Evolutionary conservation across 1,284 basidiomycete species (phyloP).

Genomic region (Omphalotus olearius): DNA sequence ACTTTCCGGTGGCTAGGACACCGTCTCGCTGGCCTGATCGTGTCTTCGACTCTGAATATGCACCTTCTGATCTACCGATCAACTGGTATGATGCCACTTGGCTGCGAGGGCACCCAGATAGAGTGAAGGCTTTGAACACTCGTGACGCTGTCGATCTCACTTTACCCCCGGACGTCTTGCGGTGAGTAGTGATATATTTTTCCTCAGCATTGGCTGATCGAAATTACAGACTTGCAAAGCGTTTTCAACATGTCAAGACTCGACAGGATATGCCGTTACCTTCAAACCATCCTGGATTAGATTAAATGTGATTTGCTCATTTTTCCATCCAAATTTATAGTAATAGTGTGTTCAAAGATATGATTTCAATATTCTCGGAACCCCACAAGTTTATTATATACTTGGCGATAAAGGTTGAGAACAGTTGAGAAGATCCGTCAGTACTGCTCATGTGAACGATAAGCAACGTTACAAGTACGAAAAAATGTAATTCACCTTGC

Average conservation of each 20-base stretch:
- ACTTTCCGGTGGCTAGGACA: background rate
- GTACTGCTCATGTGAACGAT: too few relatives aligned
- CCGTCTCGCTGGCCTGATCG: background rate
- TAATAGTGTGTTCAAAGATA: too few relatives aligned
- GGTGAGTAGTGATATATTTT: too few relatives aligned
- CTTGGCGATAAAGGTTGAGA: background rate
- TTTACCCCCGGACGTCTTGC: background rate
- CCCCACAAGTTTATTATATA: background rate
- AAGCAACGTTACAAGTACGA: background rate
- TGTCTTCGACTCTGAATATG: background rate
- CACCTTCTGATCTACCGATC: background rate
- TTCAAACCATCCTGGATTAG: too few relatives aligned
- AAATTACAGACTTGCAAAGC: too few relatives aligned
- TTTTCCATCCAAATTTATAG: too few relatives aligned
- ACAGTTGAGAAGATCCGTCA: background rate
- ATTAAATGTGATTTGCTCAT: too few relatives aligned
- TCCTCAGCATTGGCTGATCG: too few relatives aligned
- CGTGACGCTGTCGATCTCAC: background rate
- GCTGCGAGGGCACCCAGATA: background rate
- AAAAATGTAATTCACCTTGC: background rate
- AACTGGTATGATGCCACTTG: constrained; percentile 1
- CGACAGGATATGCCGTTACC: too few relatives aligned
- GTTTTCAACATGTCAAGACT: too few relatives aligned
- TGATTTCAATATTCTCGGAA: too few relatives aligned
- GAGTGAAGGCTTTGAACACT: background rate